Conservation (phyloP, 176 grass and related monocot species). For the Elaeis guineensis region DNA sequence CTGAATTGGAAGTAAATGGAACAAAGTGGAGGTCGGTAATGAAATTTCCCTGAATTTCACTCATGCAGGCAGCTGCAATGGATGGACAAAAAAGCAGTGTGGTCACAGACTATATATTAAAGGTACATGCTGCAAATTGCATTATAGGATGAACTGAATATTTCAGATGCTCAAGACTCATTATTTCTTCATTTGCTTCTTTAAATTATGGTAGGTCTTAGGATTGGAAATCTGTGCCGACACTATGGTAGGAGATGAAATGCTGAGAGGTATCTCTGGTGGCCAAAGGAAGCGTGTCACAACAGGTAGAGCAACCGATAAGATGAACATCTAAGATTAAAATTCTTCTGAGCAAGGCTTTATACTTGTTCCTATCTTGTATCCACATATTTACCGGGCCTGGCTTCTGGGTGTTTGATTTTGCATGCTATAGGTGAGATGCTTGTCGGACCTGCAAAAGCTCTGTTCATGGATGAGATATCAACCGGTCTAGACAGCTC, state of each 20-base stretch:
- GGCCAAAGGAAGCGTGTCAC: conserved; percentile 56
- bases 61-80: conserved; percentile 33
- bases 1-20: no score
- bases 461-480: conserved; percentile 70
- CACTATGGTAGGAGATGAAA: conserved; percentile 47
- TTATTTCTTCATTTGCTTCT: no score
- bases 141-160: no score
- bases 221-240: conserved; percentile 60
- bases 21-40: no score
- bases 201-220: conserved; percentile 28
- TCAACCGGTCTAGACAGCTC: conserved; percentile 65
- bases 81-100: conserved; percentile 45
- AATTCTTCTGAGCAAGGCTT: no score
- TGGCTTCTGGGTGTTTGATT: no score
- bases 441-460: conserved; percentile 46
- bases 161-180: no score
- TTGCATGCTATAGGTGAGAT: conserved; percentile 37
- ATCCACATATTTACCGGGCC: no score
- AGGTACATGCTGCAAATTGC: conserved; percentile 13
- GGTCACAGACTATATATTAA: conserved; percentile 49
- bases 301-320: conserved; percentile 18
- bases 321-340: no score
- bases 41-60: neutral
- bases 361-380: no score
- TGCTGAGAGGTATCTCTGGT: conserved; percentile 55